Conservation (phyloP, 148 eudicot genomes). For the Rhododendron henanense region DNA sequence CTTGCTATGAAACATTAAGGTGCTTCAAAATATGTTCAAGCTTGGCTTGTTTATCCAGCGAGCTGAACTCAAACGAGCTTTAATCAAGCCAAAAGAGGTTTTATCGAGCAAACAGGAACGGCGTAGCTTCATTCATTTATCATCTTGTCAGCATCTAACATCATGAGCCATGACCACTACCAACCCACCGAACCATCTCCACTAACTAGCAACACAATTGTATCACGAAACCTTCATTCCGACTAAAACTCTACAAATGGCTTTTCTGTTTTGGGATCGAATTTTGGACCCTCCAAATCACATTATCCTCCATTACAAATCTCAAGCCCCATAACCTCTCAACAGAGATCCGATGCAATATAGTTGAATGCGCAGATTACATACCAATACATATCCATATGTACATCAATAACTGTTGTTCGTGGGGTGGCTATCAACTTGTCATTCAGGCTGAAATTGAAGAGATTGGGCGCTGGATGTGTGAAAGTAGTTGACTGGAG, state of each 20-base stretch:
- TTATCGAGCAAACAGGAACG: neutral
- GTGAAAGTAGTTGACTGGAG: neutral
- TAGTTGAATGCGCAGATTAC: no score
- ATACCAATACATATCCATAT: neutral
- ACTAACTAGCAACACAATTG: neutral
- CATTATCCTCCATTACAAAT: neutral
- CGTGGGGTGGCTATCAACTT: neutral
- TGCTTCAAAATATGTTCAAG: neutral
- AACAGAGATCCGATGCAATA: neutral
- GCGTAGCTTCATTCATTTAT: neutral
- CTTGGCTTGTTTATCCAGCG: neutral
- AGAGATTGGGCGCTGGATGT: neutral
- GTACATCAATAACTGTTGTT: neutral
- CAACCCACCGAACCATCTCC: neutral
- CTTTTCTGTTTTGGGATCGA: neutral
- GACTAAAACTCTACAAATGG: neutral
- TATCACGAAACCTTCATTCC: neutral
- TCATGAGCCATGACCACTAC: neutral
- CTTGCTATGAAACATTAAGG: neutral
- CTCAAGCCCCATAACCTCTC: neutral
- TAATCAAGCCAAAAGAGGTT: neutral
- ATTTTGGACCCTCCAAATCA: neutral
- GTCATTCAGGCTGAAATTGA: neutral
- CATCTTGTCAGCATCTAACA: neutral
- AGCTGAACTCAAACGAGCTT: no score